Evolutionary conservation across 1,284 basidiomycete genomes (phyloP).

Genomic region (Malassezia dermatis): DNA sequence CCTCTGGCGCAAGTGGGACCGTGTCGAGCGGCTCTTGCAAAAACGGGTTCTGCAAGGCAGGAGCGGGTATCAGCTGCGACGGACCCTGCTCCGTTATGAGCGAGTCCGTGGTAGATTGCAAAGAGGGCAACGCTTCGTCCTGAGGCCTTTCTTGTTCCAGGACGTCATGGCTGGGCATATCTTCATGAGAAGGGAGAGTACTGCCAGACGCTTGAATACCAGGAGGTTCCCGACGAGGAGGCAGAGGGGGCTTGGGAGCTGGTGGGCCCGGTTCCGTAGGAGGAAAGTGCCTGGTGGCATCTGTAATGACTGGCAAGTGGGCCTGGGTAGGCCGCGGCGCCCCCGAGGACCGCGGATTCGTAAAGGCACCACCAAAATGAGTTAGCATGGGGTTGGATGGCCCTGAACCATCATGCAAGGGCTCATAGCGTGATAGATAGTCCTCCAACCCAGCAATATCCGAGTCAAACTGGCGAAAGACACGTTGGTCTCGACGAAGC

Average conservation of each 20-base stretch:
- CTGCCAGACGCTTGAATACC: background rate
- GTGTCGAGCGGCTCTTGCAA: background rate
- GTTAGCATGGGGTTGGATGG: background rate
- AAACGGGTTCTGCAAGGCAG: background rate
- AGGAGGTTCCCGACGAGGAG: background rate
- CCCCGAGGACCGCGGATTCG: constrained; percentile 22
- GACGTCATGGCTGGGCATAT: background rate
- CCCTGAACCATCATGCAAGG: background rate
- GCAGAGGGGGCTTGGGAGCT: background rate
- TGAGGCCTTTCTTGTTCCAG: background rate
- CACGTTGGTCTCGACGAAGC: background rate
- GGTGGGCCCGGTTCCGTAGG: background rate
- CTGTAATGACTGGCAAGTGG: constrained; percentile 30
- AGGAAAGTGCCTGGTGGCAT: constrained; percentile 36
- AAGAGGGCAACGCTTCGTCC: background rate
- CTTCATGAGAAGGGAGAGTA: background rate
- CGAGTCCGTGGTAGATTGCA: background rate
- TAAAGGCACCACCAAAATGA: constrained; percentile 14
- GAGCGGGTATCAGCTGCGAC: background rate
- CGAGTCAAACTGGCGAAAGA: background rate
- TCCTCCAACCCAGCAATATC: background rate
- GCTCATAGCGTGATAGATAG: constrained; percentile 3
- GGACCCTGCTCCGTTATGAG: background rate
- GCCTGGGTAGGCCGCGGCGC: constrained; percentile 29
- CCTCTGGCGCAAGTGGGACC: background rate